Evolutionary conservation across 805 yeast species (phyloP).

Genomic region (Wickerhamomyces tratensis): DNA sequence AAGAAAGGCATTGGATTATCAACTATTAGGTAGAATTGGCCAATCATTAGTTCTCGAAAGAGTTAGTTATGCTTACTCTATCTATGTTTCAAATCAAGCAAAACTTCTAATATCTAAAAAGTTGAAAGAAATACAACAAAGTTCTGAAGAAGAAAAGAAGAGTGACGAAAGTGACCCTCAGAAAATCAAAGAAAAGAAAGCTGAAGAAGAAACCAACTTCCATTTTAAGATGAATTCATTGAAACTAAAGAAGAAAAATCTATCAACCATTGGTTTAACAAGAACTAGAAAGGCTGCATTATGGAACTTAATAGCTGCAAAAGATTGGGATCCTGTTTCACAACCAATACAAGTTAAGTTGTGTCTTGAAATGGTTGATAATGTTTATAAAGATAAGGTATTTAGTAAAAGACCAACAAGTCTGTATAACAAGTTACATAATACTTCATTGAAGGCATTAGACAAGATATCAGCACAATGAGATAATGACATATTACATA

Average conservation of each 20-base stretch:
- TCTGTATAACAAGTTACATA: constrained; percentile 5
- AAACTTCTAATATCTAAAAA: constrained; percentile 19
- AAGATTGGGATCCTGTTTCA: constrained; percentile 44
- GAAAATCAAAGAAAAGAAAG: constrained; percentile 5
- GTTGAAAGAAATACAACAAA: constrained; percentile 4
- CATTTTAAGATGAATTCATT: constrained; percentile 24
- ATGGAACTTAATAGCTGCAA: constrained; percentile 68
- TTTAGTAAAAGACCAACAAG: constrained; percentile 15
- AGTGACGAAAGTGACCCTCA: background rate
- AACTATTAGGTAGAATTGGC: constrained; percentile 34
- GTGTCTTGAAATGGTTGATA: constrained; percentile 20
- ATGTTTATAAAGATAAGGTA: constrained; percentile 16
- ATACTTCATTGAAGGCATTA: background rate
- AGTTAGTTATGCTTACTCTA: constrained; percentile 40
- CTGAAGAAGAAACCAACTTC: constrained; percentile 14
- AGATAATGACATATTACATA: too few species aligned
- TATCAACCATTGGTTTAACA: constrained; percentile 41
- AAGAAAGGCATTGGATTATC: constrained; percentile 36
- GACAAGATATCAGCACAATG: too few species aligned
- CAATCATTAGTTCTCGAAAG: constrained; percentile 44
- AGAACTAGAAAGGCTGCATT: constrained; percentile 66
- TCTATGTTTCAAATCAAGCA: constrained; percentile 29
- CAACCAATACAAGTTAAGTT: constrained; percentile 19
- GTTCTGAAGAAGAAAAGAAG: background rate
- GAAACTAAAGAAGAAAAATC: constrained; percentile 26